Evolutionary conservation across 805 yeast species (phyloP), one percentile per base, ranked within the genome.

Genomic region (Monosporozyma servazzii): DNA sequence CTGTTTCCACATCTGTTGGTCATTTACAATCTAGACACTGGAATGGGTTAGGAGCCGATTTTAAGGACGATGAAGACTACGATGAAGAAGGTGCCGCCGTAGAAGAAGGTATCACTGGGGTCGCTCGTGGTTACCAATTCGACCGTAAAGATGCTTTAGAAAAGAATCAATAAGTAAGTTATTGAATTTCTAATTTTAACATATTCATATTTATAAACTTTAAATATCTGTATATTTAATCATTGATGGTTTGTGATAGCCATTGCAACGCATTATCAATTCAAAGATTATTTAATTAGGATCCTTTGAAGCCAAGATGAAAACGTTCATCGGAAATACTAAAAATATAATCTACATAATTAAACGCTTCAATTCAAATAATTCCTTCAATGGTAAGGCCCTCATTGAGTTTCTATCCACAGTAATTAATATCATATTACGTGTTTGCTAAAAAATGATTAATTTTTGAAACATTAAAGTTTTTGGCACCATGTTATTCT

Each of bases 11-110:
- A 0, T 88, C 97, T 0, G 97, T 96, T 0, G 72, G 75, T 7
- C 77, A 76, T 54, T 71, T 91, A 48, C 95, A 88, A 59, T 74
- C 72, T 11, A 77, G 91, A 59, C 70, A 74, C 27, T 91, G 98
- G 98, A 79, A 82, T 0, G 99, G 99, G 0, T 71, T 91, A 33
- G 99, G 98, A 1, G 84, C 93, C 53, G 97, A 91, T 62, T 88
- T 74, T 68, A 71, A 68, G 1, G 73, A 67, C 6, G 79, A 72
- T n/a, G 74, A 70, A 39, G 69, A 60, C 30, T 61, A 53, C 30
- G 75, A 71, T 48, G 73, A 71, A 46, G 80, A 76, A n/a, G 96
- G 95, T 40, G 95, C 97, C 0, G 66, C 74, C 0, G 76, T 88
- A 0, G 96, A 89, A 62, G 82, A 84, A 56, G 99, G 99, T 1